Base-by-base conservation (phyloP, 2,329 filamentous ascomycete genomes). In the Didymella exigua region DNA sequence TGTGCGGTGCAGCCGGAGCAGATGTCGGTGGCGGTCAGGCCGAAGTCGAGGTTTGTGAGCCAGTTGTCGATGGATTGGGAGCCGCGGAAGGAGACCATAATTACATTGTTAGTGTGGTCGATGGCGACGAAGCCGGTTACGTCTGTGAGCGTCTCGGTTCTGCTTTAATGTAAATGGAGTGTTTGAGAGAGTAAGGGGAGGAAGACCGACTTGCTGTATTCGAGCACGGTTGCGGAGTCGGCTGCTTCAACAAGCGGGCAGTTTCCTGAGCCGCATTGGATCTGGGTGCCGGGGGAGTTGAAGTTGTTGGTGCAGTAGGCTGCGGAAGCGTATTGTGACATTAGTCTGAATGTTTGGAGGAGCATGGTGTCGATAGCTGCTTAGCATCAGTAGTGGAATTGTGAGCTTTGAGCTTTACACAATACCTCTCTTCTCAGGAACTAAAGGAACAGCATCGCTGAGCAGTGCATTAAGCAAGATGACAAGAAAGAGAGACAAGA, bases 41-140 rank as follows among this genome's bases (percentile, higher is more conserved):
- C 42, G 58, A 84, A 77, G 52, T 76, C 64, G 38, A 84, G 59
- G 63, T 89, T 82, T 41, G 83, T 78, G 60, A 88, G 78, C 80
- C 81, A 88, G 78, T 89, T 88, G 48, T 81, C 79, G 61, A 86
- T 61, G 27, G 84, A 84, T 51, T 70, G 70, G 52, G 81, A 83
- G 58, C 87, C 87, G 37, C 85, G 82, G 72, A 87, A 79, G 19
- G 85, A 77, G 26, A 87, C 68, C 46, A 89, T 79, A 49, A 89
- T 83, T 49, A 83, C 73, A 54, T 70, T 58, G 57, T 80, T 77
- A 14, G 78, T 77, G 27, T 71, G 59, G 60, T 82, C 79, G 16
- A 73, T 62, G 4, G 77, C 79, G 2, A 82, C 63, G 66, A 75
- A 82, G 10, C 80, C 80, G 2, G 79, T 77, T 0, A 79, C 76